Conservation (phyloP, 305 asterid genomes). For the Solanum hybrid region DNA sequence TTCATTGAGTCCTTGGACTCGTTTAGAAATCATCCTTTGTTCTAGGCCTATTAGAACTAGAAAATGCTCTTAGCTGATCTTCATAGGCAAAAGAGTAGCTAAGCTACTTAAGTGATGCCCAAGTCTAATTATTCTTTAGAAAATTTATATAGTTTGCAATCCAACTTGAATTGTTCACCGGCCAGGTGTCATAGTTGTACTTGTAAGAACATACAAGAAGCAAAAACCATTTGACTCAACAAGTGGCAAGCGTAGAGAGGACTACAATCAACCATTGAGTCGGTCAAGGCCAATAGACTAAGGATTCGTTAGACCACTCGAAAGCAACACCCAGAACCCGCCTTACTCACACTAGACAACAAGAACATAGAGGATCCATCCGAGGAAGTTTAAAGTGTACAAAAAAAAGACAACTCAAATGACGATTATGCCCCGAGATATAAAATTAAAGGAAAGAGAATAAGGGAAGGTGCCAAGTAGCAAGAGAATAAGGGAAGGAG, state of each 20-base stretch:
- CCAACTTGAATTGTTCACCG: neutral
- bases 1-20: neutral
- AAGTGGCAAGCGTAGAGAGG: neutral
- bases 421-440: neutral
- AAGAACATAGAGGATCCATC: neutral
- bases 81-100: neutral
- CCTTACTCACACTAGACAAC: neutral
- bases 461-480: neutral
- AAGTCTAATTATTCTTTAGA: neutral
- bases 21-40: neutral
- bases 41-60: neutral
- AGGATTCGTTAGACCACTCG: neutral
- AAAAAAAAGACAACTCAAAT: neutral
- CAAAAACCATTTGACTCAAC: neutral
- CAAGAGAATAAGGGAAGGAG: neutral
- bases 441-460: neutral
- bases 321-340: neutral
- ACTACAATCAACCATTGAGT: neutral
- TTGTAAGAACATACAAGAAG: neutral
- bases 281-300: neutral
- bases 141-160: neutral
- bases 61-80: neutral
- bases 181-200: neutral
- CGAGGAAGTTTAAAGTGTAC: neutral
- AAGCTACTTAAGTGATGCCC: too few species aligned